Evolutionary conservation across 2,329 filamentous ascomycete species (phyloP), one percentile per base, ranked within the genome.

Genomic region (Xylaria hypoxylon): DNA sequence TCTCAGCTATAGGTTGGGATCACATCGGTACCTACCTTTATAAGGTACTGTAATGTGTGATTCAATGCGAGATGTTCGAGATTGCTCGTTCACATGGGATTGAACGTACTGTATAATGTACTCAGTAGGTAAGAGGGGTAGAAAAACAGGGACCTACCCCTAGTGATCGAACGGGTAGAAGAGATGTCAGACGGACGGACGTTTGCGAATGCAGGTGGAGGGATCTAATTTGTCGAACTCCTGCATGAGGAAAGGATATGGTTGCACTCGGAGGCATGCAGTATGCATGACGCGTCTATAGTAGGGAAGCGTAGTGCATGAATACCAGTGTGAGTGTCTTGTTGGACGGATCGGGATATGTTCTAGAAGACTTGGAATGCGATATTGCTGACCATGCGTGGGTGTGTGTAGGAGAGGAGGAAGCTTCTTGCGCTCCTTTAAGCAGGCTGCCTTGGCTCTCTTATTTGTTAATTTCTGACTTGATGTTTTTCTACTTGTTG

Each of bases 151-250:
- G 52, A 31, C 31, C 35, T 26, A 7, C 24, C 47, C n/a, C 8
- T n/a, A 33, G 48, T 26, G 48, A 35, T 22, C 28, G 28, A 2
- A 19, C 48, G 28, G 48, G 48, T 50, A 33, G 13, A 52, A 35
- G 6, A 33, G 28, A 45, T 55, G 59, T 47, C 59, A 61, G 40
- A 60, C 58, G 38, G 58, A 5, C 28, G 28, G 33, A 19, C 38
- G 47, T 28, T 60, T 47, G 6, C 13, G 35, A 47, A 56, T 56
- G 59, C 59, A 48, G 40, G 38, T 45, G 19, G n/a, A 28, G 22
- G 24, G 22, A n/a, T 44, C 40, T 57, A 17, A 57, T 57, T 47
- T 22, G 53, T 17, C 7, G 4, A 8, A 7, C 24, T 33, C 24
- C 38, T 15, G 40, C 19, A 31, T 47, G 40, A 3, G 17, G 38